phyloP scores from a whole-genome alignment of 768 basidiomycete species.

The Coprinopsis marcescibilis region DNA sequence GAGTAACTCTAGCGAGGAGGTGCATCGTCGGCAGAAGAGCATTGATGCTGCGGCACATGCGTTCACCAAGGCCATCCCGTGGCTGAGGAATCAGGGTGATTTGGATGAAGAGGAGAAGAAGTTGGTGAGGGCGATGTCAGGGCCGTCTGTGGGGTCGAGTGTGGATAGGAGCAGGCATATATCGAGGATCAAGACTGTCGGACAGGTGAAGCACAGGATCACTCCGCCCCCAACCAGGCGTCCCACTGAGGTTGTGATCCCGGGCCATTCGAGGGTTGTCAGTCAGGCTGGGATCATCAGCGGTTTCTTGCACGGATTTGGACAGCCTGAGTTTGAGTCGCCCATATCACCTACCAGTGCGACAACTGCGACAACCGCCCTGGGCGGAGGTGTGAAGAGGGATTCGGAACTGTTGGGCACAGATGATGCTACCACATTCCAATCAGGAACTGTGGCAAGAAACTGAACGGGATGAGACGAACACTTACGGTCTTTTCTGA shows the following conservation, averaged over 20 bases:
- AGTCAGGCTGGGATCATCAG: not conserved
- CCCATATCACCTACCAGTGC: not conserved
- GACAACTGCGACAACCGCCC: conserved; percentile 4
- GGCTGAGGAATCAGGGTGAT: conserved; percentile 9
- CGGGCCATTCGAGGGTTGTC: not conserved
- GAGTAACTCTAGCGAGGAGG: not conserved
- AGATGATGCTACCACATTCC: too few species aligned
- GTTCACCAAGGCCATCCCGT: conserved; percentile 7
- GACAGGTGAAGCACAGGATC: conserved; percentile 1
- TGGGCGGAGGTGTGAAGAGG: conserved; percentile 18
- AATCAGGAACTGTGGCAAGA: too few species aligned
- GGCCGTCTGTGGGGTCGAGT: not conserved
- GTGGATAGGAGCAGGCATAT: not conserved
- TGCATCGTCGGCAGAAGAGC: conserved; percentile 6
- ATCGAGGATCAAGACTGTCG: conserved; percentile 8
- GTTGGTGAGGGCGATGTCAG: conserved; percentile 2
- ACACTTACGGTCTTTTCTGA: too few species aligned
- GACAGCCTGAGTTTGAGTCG: not conserved
- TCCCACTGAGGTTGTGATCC: conserved; percentile 5
- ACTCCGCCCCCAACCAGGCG: not conserved
- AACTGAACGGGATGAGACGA: too few species aligned
- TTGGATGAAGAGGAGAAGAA: conserved; percentile 9
- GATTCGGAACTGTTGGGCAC: conserved; percentile 30
- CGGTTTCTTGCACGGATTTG: not conserved
- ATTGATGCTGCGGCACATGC: conserved; percentile 9